Evolutionary conservation across 257 asterid genomes (phyloP).

Genomic region (Ligustrum vulgare): DNA sequence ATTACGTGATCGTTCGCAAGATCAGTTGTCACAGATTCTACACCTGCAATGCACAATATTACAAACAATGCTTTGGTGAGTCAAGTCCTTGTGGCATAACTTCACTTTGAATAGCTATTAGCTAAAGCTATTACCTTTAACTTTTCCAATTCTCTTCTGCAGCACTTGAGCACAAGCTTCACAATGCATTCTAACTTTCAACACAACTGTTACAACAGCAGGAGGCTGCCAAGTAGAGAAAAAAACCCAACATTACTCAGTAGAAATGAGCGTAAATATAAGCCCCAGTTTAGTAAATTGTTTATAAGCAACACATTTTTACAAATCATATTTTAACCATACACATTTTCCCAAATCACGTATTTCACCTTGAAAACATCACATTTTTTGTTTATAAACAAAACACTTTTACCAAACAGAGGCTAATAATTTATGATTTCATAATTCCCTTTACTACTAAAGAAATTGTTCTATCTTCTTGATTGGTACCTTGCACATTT

Average conservation of each 20-base stretch:
- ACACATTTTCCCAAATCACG: no score
- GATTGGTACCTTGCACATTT: not conserved
- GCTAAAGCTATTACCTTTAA: conserved; percentile 47
- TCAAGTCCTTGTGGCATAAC: not conserved
- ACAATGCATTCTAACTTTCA: conserved; percentile 84
- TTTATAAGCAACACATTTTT: no score
- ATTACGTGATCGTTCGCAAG: conserved; percentile 52
- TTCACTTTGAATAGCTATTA: not conserved
- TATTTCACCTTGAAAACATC: no score
- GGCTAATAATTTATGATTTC: not conserved
- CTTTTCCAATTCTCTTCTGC: conserved; percentile 63
- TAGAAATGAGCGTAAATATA: no score
- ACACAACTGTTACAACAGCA: conserved; percentile 53
- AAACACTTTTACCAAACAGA: no score
- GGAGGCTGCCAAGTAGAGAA: conserved; percentile 53
- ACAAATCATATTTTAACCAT: no score
- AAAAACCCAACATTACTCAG: not conserved
- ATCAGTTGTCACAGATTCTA: conserved; percentile 73
- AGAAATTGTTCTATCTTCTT: not conserved
- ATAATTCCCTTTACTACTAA: not conserved
- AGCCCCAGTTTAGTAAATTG: no score
- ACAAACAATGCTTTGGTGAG: not conserved
- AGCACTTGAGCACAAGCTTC: conserved; percentile 85
- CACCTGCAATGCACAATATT: conserved; percentile 44
- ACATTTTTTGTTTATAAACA: no score